Evolutionary conservation across 208 protist species (phyloP), one percentile per base, ranked within the genome.

Genomic region (Trypanosoma lewisi): DNA sequence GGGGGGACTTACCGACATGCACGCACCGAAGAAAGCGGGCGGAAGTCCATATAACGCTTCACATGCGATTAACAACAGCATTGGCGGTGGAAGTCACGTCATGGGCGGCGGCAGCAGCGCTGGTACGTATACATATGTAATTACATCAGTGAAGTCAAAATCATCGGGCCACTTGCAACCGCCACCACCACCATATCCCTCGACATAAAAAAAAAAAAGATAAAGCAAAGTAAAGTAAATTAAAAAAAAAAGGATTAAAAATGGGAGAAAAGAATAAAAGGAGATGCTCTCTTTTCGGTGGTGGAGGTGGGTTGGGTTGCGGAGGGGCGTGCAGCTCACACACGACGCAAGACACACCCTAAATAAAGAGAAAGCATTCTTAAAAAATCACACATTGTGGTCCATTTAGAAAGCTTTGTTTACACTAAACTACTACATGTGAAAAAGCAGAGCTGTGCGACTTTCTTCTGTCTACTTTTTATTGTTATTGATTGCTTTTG

Each of bases 1-100:
- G 37, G 25, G 75, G 50, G 27, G 56, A 50, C 60, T 71, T 55
- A 47, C 39, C 16, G 61, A 62, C 74, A 71, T 58, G 63, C 78
- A 48, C 67, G 67, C 30, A 52, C 49, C 21, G 70, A 78, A 45
- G 47, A 82, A 37, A 47, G 64, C 55, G 66, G 52, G 9, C 3
- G 2, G 6, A 17, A 37, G 41, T 21, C 21, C 39, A 3, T 63
- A 70, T 25, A 25, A 28, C 36, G 11, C 49, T 0, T 45, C 49
- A 27, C 39, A 48, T 1, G 11, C 37, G 16, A n/a, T 42, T 19
- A 39, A 34, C 23, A 50, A n/a, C 16, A 7, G 16, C 9, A 36
- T 57, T 34, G 50, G 50, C n/a, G 50, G 50, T 17, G 68, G 51
- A 52, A 64, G 59, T 42, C 68, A 67, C 47, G 42, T 62, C 37